Evolutionary conservation across 2,329 filamentous ascomycete genomes (phyloP).

Genomic region (Amylocarpus encephaloides): DNA sequence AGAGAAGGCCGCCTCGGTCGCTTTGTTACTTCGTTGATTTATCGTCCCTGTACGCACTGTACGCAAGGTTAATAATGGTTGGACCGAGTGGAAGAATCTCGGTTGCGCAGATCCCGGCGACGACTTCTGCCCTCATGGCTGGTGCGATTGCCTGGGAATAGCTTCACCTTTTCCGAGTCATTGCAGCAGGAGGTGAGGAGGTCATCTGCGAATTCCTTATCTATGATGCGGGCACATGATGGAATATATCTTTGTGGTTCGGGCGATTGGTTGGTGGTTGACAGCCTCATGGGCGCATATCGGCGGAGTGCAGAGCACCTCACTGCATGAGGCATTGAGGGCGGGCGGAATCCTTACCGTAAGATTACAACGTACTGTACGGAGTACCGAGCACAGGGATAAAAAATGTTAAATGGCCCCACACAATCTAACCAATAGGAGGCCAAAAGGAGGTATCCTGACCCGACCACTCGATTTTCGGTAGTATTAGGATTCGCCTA

Average conservation of each 20-base stretch:
- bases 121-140: not conserved
- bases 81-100: not conserved
- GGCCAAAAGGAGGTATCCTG: no score
- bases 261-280: conserved; percentile 1
- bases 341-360: not conserved
- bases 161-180: conserved; percentile 7
- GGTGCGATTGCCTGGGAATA: conserved; percentile 8
- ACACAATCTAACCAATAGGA: no score
- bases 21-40: no score
- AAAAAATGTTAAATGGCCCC: no score
- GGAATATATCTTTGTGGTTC: not conserved
- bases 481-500: no score
- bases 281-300: conserved; percentile 2
- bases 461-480: no score
- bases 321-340: conserved; percentile 1
- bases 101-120: not conserved
- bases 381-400: no score
- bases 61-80: not conserved
- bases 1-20: not conserved
- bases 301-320: conserved; percentile 10
- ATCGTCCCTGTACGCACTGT: no score
- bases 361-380: no score
- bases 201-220: conserved; percentile 3
- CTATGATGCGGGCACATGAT: conserved; percentile 4
- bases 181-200: not conserved